Evolutionary conservation across 352 stramenopile species (phyloP), one percentile per base, ranked within the genome.

Genomic region (Phytophthora multivora): DNA sequence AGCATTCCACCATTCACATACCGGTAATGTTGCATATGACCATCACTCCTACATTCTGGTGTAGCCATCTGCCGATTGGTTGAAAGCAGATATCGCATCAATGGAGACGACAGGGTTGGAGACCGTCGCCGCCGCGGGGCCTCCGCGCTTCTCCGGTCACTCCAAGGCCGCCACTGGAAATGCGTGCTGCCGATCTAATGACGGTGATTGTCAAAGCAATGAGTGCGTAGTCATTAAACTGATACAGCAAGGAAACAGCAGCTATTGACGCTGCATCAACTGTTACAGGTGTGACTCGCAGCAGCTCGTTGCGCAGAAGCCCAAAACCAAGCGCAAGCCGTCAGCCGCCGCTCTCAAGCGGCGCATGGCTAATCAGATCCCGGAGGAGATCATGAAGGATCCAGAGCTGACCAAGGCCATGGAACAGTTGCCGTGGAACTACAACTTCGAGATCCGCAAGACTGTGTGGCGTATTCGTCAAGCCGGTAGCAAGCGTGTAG

Each of bases 391-490:
- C 50, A 73, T 83, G 51, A 93, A 93, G 41, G 80, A 98, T 59
- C 68, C 76, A 0, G 81, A 89, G 63, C 79, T 98, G 25, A 88
- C 91, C 28, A 88, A 93, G 36, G 92, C 94, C 16, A 98, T 99
- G n/a, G 80, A 92, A 58, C 80, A 95, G 69, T 83, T 99, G 16
- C 98, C 98, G 13, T 85, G 80, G 61, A 99, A 99, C 69, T 99
- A 99, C 78, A 98, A 98, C 61, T 99, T 99, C 82, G 90, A 98
- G 77, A 92, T 99, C 58, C 85, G 84, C 61, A 99, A 99, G 80
- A 99, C 96, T 0, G 86, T 99, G 33, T 98, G 95, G 88, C 86
- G 96, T 12, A 97, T 99, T 40, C 83, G 93, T 43, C 88, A 97
- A 63, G 77, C 90, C 31, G 68, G 84, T 56, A 90, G 88, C 51